A percentile compares a stretch with the other conserved stretches of the same genome.
Evolutionary conservation across 345 rosid genomes (phyloP).

Genomic region (Lumnitzera racemosa): DNA sequence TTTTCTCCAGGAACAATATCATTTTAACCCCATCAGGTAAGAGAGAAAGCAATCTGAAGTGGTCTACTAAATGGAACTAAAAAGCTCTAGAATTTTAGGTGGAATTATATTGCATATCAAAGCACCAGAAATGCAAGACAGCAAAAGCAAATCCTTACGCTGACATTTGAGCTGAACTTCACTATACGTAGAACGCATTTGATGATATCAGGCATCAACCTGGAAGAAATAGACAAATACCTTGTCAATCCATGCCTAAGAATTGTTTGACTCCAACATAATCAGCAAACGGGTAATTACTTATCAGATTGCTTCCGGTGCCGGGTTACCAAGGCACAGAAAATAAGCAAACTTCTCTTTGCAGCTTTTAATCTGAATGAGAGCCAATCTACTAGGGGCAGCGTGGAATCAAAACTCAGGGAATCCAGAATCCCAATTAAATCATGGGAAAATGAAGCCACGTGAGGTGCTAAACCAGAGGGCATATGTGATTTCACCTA

Average conservation of each 20-base stretch:
- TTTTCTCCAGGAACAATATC: too few species aligned
- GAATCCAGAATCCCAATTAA: conserved; percentile 55
- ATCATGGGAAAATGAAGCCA: conserved; percentile 48
- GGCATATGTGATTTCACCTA: conserved; percentile 86
- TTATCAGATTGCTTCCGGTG: conserved; percentile 79
- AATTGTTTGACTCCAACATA: background rate
- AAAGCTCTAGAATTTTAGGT: background rate
- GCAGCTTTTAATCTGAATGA: conserved; percentile 54
- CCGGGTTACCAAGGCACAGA: conserved; percentile 59
- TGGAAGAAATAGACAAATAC: conserved; percentile 17
- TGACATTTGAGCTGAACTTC: conserved; percentile 41
- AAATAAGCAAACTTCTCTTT: conserved; percentile 74
- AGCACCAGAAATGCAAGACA: conserved; percentile 8
- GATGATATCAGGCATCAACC: conserved; percentile 66
- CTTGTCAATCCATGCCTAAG: background rate
- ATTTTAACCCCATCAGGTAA: too few species aligned
- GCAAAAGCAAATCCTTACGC: conserved; percentile 32
- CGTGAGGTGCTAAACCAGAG: conserved; percentile 47
- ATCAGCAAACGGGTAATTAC: conserved; percentile 27
- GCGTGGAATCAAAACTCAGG: conserved; percentile 43
- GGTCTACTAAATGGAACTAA: background rate
- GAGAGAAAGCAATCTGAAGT: too few species aligned
- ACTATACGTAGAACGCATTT: conserved; percentile 55
- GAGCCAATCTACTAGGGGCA: conserved; percentile 31
- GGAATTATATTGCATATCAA: conserved; percentile 1